These are phyloP conservation scores for Trichophyton benhamiae DNA, from an alignment of 2,329 filamentous ascomycete species.

Conservation along the genomic window DNA sequence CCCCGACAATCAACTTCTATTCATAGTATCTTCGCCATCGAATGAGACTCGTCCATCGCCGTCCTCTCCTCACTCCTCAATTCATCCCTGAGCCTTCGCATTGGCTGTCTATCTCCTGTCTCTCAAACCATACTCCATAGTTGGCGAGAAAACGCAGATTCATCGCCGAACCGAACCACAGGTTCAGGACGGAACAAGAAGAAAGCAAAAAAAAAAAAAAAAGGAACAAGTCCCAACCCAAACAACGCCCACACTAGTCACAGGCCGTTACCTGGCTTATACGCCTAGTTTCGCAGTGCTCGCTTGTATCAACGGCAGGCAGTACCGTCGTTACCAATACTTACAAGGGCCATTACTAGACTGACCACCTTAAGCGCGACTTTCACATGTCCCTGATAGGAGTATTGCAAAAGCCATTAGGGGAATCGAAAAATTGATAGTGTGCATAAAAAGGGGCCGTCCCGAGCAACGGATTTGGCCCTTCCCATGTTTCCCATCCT, in stretches of 20 bases:
- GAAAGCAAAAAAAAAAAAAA: neutral
- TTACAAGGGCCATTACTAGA: neutral
- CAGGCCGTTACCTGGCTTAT: neutral
- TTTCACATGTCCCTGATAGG: neutral
- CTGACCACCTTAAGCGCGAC: neutral
- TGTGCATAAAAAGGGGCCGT: neutral
- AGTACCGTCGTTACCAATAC: neutral
- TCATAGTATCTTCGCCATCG: neutral
- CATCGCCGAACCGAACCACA: constrained; percentile 1
- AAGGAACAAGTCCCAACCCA: neutral
- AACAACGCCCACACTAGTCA: neutral
- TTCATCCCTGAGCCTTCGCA: neutral
- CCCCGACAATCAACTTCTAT: neutral
- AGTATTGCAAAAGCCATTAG: neutral
- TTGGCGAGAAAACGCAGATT: neutral
- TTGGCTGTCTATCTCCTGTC: neutral
- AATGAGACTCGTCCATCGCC: neutral
- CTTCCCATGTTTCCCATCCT: neutral
- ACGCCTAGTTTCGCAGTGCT: neutral
- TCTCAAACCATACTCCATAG: neutral
- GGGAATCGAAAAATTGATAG: too few species aligned
- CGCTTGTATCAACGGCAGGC: neutral
- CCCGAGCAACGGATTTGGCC: constrained; percentile 1
- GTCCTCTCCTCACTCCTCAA: neutral
- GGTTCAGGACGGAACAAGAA: neutral